Base-by-base conservation (phyloP, 1,284 basidiomycete species). In the Acaromyces ingoldii region DNA sequence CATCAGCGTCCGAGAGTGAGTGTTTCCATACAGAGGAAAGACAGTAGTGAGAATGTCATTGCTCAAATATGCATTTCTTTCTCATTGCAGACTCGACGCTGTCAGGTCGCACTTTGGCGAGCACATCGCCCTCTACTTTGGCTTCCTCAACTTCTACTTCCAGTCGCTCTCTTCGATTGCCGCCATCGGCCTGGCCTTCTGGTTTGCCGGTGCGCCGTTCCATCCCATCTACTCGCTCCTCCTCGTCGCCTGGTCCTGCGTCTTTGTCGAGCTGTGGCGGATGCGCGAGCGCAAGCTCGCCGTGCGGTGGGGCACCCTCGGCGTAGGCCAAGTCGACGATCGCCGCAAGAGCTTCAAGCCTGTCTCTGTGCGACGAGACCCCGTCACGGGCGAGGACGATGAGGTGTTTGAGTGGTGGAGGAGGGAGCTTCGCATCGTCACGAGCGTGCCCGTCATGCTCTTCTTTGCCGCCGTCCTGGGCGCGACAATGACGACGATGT, bases 371-470 rank as follows among this genome's bases (percentile, higher is more conserved):
- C 41, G 56, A 3, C 52, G 49, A 15, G 70, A 72, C 42, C 55
- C 64, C 2, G 65, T 60, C 1, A 74, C 73, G 3, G 70, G 68
- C 15, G 67, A 74, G 56, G 38, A 55, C 5, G 62, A 63, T 11
- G 70, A 75, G 42, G 68, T 74, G 25, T 75, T 70, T 43, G 71
- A 74, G 49, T 72, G 70, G 68, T 75, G 73, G 73, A 49, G 71
- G 1, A 41, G 64, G 6, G 72, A 96, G 68, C 70, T 85, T 2
- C 81, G 89, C 48, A 83, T 89, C 51, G 77, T 88, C 33, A 81
- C 84, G 3, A 85, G 85, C 58, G 66, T 93, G 1, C 91, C 91
- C 2, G 81, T 93, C 49, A 86, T 95, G 55, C 61, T 85, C 1
- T 67, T 85, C 13, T 93, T 91, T 72, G 87, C 86, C 0, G 80